Base-by-base conservation (phyloP, 2,329 filamentous ascomycete species). In the Pseudogymnoascus sp. region DNA sequence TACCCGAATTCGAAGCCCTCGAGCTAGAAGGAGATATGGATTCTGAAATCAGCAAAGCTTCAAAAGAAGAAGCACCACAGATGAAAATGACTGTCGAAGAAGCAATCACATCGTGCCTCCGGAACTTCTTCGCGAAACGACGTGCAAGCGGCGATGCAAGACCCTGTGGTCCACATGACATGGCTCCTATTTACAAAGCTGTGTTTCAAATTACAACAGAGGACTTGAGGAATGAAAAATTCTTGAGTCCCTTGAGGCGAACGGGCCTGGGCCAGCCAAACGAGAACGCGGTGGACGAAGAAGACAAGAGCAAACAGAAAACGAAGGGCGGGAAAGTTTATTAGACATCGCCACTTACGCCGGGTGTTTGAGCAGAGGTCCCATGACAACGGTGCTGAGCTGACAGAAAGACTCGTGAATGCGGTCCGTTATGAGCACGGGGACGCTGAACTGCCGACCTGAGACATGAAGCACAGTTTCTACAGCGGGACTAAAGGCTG, bases 101-200 rank as follows among this genome's bases (percentile, higher is more conserved):
- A 7, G 65, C 66, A 1, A 68, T 72, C 15, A 64, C 68, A 29
- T 42, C 40, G 4, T 62, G 62, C 9, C 62, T 73, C 15, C 55
- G 36, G 7, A 67, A 64, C 52, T 72, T 73, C 63, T 66, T 69
- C 25, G 66, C 67, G 2, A 70, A 70, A 62, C 65, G 69, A 13
- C 66, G 63, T 61, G 69, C 70, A 18, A 71, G 69, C 61, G 69
- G 68, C 12, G 71, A 72, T 61, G 61, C 64, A 9, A 58, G 69
- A 59, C 70, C 69, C 8, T 71, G 66, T 55, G 70, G 70, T 37
- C 67, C 69, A 7, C 70, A 71, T 64, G 70, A 69, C 55, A 67
- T 71, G 63, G 67, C 6, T n/a, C 58, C 65, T 21, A 61, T 67
- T 40, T 67, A 65, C 61, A 15, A 39, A 39, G 61, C 48, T 29